A percentile compares a stretch with the other conserved stretches of the same genome.
These are phyloP conservation scores for Gaeumannomyces tritici DNA, from an alignment of 2,329 filamentous ascomycete species.

Conservation along the genomic window DNA sequence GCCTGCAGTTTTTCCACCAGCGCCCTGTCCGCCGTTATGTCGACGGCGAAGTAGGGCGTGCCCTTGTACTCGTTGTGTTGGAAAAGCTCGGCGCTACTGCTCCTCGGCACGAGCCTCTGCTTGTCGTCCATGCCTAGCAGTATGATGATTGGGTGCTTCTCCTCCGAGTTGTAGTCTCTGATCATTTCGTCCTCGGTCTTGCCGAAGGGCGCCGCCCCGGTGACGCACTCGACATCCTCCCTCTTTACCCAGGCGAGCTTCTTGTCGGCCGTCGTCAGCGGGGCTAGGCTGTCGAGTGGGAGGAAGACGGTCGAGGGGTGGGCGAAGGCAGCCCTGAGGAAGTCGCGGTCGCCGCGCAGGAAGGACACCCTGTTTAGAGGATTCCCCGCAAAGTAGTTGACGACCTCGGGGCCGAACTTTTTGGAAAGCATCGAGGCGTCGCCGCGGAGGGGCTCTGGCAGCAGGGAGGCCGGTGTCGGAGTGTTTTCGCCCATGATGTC, in stretches of 20 bases:
- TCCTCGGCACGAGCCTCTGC: slow-evolving; percentile 17
- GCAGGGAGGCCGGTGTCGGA: slow-evolving; percentile 8
- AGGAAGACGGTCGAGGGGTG: slow-evolving; percentile 64
- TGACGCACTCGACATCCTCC: slow-evolving; percentile 59
- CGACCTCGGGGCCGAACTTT: slow-evolving; percentile 70
- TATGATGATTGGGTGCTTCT: slow-evolving; percentile 60
- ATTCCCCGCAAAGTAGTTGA: slow-evolving; percentile 71
- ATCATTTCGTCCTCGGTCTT: slow-evolving; percentile 64
- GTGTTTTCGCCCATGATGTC: background rate
- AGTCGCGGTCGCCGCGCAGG: slow-evolving; percentile 59
- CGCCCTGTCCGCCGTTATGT: slow-evolving; percentile 65
- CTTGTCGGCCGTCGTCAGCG: slow-evolving; percentile 42
- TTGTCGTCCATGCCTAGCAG: slow-evolving; percentile 78
- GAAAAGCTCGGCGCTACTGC: slow-evolving; percentile 25
- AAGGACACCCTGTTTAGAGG: slow-evolving; percentile 74
- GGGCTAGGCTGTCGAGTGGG: slow-evolving; percentile 68
- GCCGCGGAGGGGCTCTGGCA: slow-evolving; percentile 37
- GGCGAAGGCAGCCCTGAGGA: slow-evolving; percentile 57
- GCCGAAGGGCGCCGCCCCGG: slow-evolving; percentile 63
- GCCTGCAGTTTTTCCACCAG: slow-evolving; percentile 33
- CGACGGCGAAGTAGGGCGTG: slow-evolving; percentile 79
- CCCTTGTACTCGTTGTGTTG: slow-evolving; percentile 65
- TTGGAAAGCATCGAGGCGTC: slow-evolving; percentile 60
- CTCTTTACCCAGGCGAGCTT: slow-evolving; percentile 60
- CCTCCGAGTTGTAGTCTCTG: slow-evolving; percentile 61